Percentiles rank a stretch among this genome's conserved stretches.
Evolutionary conservation across 768 basidiomycete species (phyloP).

Genomic region (Mycena vitilis): DNA sequence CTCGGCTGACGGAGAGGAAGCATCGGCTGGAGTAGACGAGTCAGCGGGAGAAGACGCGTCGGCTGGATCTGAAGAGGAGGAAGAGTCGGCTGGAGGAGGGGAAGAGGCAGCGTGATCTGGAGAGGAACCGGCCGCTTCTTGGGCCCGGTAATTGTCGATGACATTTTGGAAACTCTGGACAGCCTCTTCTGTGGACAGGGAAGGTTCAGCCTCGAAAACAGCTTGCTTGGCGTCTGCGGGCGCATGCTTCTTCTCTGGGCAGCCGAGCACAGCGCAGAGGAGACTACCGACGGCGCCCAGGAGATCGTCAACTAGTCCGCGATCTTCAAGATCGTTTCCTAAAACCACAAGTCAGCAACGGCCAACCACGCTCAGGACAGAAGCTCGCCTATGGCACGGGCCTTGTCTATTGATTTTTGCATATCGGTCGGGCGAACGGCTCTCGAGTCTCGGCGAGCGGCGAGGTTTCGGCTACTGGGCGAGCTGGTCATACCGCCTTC

Average conservation of each 20-base stretch:
- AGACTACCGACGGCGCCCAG: too few species aligned
- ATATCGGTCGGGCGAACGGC: conserved; percentile 28
- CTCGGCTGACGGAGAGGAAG: not conserved
- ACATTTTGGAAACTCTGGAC: conserved; percentile 12
- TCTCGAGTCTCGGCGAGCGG: conserved; percentile 32
- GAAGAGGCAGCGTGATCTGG: too few species aligned
- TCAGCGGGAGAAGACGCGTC: not conserved
- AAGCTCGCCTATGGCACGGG: conserved; percentile 21
- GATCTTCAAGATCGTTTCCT: conserved; percentile 14
- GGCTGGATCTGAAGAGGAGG: not conserved
- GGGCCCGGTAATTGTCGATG: conserved; percentile 4
- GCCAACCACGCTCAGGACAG: not conserved
- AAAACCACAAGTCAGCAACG: not conserved
- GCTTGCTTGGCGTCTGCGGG: conserved; percentile 23
- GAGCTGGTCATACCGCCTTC: conserved; percentile 35
- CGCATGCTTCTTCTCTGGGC: too few species aligned
- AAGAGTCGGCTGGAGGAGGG: conserved; percentile 2
- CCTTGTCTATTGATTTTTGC: conserved; percentile 28
- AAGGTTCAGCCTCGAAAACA: conserved; percentile 13
- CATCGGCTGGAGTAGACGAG: not conserved
- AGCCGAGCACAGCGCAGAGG: too few species aligned
- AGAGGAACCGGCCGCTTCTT: conserved; percentile 3
- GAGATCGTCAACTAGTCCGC: not conserved
- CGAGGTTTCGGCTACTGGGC: conserved; percentile 24
- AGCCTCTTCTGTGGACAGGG: conserved; percentile 14